These are phyloP conservation scores for Brassica balearica DNA, from an alignment of 441 rosid species.

Conservation along the genomic window DNA sequence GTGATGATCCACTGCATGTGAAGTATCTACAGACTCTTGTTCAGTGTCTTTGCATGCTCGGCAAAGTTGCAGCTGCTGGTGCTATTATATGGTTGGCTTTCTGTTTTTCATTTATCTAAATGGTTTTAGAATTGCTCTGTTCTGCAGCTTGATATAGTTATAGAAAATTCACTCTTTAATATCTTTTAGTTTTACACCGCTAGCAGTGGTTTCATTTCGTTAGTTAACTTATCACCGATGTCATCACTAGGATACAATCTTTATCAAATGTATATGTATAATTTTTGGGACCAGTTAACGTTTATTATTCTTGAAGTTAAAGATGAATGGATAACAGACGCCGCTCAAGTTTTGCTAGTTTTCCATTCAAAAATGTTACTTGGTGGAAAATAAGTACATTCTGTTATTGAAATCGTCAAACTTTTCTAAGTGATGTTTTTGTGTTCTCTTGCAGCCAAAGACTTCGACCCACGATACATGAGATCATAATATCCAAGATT, in stretches of 20 bases:
- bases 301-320: constrained; percentile 20
- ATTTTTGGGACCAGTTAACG: not conserved
- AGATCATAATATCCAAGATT: constrained; percentile 87
- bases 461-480: constrained; percentile 96
- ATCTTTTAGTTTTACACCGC: constrained; percentile 24
- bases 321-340: constrained; percentile 15
- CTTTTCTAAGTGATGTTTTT: constrained; percentile 34
- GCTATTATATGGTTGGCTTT: constrained; percentile 90
- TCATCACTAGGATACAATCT: constrained; percentile 32
- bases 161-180: constrained; percentile 9
- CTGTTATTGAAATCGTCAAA: not conserved
- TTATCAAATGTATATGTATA: constrained; percentile 26
- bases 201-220: constrained; percentile 15
- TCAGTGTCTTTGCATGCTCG: constrained; percentile 96
- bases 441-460: constrained; percentile 75
- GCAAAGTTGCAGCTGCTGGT: constrained; percentile 98
- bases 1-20: constrained; percentile 86
- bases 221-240: constrained; percentile 28
- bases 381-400: constrained; percentile 27
- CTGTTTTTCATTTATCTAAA: constrained; percentile 10
- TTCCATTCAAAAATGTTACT: constrained; percentile 21
- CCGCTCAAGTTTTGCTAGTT: constrained; percentile 26
- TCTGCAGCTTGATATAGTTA: constrained; percentile 20
- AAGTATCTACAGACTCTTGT: constrained; percentile 97
- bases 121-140: constrained; percentile 25